Conservation (phyloP, 257 asterid genomes). For the Nemophila menziesii region DNA sequence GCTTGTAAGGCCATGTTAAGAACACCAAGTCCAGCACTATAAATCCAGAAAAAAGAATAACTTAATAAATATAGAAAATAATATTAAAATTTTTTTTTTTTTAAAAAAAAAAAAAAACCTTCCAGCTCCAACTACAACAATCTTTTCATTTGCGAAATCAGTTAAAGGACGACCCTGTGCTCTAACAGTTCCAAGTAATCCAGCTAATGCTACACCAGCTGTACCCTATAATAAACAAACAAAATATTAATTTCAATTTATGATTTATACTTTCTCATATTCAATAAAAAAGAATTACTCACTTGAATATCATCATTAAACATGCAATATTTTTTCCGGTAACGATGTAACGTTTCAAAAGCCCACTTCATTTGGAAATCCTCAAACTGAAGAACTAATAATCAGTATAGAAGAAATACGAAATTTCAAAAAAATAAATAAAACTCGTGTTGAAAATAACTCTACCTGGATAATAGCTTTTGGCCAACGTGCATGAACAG, state of each 20-base stretch:
- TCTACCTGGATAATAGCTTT: constrained; percentile 98
- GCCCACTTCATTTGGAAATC: constrained; percentile 99
- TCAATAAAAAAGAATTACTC: constrained; percentile 13
- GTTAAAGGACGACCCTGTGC: constrained; percentile 89
- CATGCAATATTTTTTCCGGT: constrained; percentile 95
- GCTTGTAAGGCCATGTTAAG: constrained; percentile 96
- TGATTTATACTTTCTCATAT: constrained; percentile 7
- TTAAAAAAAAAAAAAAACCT: no score
- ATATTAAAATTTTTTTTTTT: no score
- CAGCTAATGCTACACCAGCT: constrained; percentile 99
- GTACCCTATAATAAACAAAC: constrained; percentile 57
- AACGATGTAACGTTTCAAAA: constrained; percentile 88
- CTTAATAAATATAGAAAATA: not conserved
- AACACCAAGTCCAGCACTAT: constrained; percentile 99
- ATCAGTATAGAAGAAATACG: constrained; percentile 16
- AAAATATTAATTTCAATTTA: constrained; percentile 9
- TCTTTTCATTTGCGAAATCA: constrained; percentile 90
- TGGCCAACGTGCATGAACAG: constrained; percentile 99
- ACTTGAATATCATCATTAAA: constrained; percentile 99
- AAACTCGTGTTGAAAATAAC: constrained; percentile 11
- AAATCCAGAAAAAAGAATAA: constrained; percentile 18
- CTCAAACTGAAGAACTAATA: constrained; percentile 59
- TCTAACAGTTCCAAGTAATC: constrained; percentile 90
- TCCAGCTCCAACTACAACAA: constrained; percentile 99
- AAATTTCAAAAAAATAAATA: constrained; percentile 10